Base-by-base conservation (phyloP, 208 protist genomes). In the Leptomonas seymouri region DNA sequence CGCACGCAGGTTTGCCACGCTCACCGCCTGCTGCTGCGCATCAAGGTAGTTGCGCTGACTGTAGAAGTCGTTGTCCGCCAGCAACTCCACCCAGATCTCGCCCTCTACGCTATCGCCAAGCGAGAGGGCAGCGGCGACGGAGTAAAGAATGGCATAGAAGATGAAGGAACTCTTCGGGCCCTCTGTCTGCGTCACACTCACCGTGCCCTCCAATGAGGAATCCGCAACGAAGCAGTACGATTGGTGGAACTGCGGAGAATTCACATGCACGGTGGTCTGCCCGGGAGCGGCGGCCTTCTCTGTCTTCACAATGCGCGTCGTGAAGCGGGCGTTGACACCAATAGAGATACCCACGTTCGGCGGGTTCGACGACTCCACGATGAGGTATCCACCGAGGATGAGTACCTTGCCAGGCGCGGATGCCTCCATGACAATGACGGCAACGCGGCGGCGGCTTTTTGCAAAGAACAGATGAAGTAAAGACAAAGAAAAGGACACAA, bases 351-450 rank as follows among this genome's bases (percentile, higher is more conserved):
- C 97, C 34, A 90, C 72, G 67, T 99, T 97, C 27, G 82, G 74
- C 12, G 71, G 71, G 54, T 58, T 61, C 20, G 62, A 23, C 5
- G 78, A 71, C 69, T 98, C 89, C 0, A 98, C 87, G 60, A 99
- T 90, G 21, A 98, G 85, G 71, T 99, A 99, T 20, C 97, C 97
- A 57, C 98, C 98, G 48, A 93, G 84, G 53, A 99, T 93, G 16
- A 99, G 88, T 2, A 99, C 96, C 72, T 99, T 99, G 11, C 98
- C 98, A 12, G 97, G 94, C 54, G 91, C 90, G 7, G 95, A 97
- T 8, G 89, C 90, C 46, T 78, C 63, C 54, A 85, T 83, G 3
- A 57, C 76, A 27, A 25, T 49, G 23, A 65, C 44, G 31, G 70
- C 7, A 51, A 31, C 18, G 25, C 18, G 31, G 48, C 48, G 44